Evolutionary conservation across 2,329 filamentous ascomycete species (phyloP).

Genomic region (Blumeria hordei): DNA sequence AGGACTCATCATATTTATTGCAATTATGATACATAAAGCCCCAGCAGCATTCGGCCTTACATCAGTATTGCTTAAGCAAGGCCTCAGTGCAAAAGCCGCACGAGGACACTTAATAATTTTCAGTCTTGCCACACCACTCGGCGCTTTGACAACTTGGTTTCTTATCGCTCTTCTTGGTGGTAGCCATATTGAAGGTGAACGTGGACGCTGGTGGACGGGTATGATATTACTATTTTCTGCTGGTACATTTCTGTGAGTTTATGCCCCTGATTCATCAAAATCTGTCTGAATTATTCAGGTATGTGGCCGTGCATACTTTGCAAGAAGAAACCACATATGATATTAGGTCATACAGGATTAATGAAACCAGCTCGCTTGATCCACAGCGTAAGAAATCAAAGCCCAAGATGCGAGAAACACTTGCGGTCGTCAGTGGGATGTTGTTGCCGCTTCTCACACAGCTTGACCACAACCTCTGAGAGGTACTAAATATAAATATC

Average conservation of each 20-base stretch:
- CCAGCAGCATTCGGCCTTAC: constrained; percentile 89
- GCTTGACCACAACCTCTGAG: constrained; percentile 45
- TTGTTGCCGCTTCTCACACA: constrained; percentile 54
- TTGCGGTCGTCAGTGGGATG: constrained; percentile 54
- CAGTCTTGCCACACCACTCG: constrained; percentile 69
- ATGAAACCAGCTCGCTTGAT: constrained; percentile 19
- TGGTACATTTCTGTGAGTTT: constrained; percentile 72
- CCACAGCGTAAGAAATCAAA: constrained; percentile 27
- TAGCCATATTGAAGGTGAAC: constrained; percentile 24
- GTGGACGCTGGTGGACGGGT: constrained; percentile 65
- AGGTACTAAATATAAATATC: background rate
- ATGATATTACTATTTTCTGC: constrained; percentile 86
- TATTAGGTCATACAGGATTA: constrained; percentile 28
- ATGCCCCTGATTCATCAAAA: background rate
- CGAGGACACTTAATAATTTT: constrained; percentile 74
- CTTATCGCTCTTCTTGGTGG: constrained; percentile 52
- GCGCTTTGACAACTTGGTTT: constrained; percentile 63
- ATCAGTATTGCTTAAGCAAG: constrained; percentile 72
- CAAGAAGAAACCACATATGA: constrained; percentile 39
- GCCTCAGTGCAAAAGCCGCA: constrained; percentile 64
- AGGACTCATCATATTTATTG: constrained; percentile 78
- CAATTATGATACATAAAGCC: constrained; percentile 94
- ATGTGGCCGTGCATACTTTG: constrained; percentile 98
- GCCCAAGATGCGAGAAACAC: constrained; percentile 40
- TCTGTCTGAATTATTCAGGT: constrained; percentile 26